Evolutionary conservation across 75 land plant species (phyloP).

Genomic region (Cryptomeria japonica): DNA sequence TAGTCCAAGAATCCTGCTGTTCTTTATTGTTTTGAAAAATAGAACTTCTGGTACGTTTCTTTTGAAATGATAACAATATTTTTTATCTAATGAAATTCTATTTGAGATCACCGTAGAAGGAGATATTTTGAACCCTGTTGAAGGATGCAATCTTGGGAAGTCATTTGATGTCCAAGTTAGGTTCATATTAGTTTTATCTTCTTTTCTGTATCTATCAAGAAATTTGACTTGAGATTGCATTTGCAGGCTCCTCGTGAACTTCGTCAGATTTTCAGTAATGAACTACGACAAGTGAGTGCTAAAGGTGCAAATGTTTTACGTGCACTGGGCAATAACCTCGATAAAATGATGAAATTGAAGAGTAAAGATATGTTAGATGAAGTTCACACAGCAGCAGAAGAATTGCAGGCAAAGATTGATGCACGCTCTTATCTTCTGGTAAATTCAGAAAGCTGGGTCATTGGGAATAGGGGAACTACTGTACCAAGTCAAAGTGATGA

Average conservation of each 20-base stretch:
- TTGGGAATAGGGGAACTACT: slow-evolving; percentile 22
- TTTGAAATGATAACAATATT: background rate
- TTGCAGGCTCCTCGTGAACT: slow-evolving; percentile 51
- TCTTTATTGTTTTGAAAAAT: background rate
- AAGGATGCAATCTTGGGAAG: background rate
- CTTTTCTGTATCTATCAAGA: background rate
- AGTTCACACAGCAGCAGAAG: slow-evolving; percentile 70
- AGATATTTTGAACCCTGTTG: background rate
- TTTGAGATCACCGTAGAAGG: background rate
- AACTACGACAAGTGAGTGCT: slow-evolving; percentile 48
- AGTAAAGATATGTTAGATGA: slow-evolving; percentile 33
- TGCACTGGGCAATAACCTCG: slow-evolving; percentile 54
- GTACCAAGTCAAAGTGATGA: slow-evolving; percentile 9
- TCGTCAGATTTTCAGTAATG: slow-evolving; percentile 44
- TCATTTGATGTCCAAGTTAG: background rate
- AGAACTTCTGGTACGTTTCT: background rate
- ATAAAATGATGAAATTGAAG: slow-evolving; percentile 53
- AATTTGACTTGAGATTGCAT: background rate
- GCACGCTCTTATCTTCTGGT: slow-evolving; percentile 62
- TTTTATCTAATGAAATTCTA: background rate
- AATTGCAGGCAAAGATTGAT: slow-evolving; percentile 66
- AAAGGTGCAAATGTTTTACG: slow-evolving; percentile 72
- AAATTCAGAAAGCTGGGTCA: slow-evolving; percentile 50
- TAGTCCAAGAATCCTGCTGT: background rate
- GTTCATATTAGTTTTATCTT: background rate